A percentile compares a stretch with the other conserved stretches of the same genome.
phyloP scores from a whole-genome alignment of 2,329 filamentous ascomycete species.

The Penicillium sp. region DNA sequence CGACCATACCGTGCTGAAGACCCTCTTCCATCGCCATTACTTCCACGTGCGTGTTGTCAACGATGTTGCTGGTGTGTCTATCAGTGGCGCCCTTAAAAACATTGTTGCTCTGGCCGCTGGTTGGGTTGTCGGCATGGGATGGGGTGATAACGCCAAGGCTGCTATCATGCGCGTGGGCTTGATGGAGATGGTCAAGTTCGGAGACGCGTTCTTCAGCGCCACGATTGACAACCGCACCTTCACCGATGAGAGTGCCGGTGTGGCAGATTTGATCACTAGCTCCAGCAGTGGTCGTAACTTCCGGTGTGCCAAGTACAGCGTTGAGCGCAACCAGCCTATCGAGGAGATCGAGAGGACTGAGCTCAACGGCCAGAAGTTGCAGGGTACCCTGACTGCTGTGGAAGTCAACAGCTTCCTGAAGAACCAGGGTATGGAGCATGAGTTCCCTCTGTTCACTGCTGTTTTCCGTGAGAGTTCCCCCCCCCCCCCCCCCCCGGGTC shows the following conservation, averaged over 20 bases:
- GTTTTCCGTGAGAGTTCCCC: conserved; percentile 60
- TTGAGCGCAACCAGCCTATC: conserved; percentile 75
- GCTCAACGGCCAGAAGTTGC: conserved; percentile 93
- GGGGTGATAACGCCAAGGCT: conserved; percentile 99
- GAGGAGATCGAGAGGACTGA: conserved; percentile 85
- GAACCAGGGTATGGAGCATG: conserved; percentile 69
- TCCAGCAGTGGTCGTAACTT: conserved; percentile 92
- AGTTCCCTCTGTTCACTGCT: conserved; percentile 90
- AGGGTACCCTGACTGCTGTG: conserved; percentile 86
- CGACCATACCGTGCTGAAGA: conserved; percentile 77
- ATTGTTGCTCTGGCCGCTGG: conserved; percentile 91
- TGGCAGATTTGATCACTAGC: conserved; percentile 92
- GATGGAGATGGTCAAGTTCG: conserved; percentile 94
- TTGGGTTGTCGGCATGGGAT: conserved; percentile 91
- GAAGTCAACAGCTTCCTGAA: conserved; percentile 90
- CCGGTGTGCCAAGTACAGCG: conserved; percentile 83
- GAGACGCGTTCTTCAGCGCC: conserved; percentile 85
- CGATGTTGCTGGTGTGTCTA: conserved; percentile 94
- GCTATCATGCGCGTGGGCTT: conserved; percentile 96
- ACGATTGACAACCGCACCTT: conserved; percentile 81
- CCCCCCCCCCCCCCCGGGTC: neutral
- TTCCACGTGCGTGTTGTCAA: conserved; percentile 94
- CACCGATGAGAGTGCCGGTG: conserved; percentile 93
- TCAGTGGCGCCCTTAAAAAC: conserved; percentile 94
- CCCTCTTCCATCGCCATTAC: conserved; percentile 91